Evolutionary conservation across 2,329 filamentous ascomycete genomes (phyloP).

Genomic region (Cryphonectria nitschkei): DNA sequence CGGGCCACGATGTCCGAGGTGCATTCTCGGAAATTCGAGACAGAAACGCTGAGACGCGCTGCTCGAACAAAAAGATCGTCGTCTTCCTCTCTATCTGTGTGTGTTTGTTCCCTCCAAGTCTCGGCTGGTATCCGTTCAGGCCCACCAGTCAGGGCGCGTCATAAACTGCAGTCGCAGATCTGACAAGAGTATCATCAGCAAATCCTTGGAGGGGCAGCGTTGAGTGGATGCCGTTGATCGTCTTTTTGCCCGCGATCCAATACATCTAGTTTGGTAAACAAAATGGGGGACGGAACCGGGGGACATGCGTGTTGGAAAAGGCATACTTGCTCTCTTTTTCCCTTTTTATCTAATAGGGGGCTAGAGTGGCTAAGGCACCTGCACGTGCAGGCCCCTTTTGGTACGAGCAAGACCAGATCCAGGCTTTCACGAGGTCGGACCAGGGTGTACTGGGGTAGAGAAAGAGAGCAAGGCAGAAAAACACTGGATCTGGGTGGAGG

Average conservation of each 20-base stretch:
- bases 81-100: too few relatives aligned
- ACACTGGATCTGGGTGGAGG: conserved; percentile 25
- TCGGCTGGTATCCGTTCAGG: neutral
- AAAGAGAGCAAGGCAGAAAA: conserved; percentile 18
- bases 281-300: neutral
- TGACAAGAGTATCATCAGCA: neutral
- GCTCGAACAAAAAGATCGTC: neutral
- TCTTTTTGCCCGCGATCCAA: conserved; percentile 3
- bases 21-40: neutral
- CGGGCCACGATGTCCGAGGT: neutral
- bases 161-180: conserved; percentile 2
- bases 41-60: neutral
- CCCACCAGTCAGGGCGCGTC: neutral
- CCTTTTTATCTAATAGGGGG: neutral
- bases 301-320: conserved; percentile 3
- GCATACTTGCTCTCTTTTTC: conserved; percentile 6
- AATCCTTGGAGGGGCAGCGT: neutral
- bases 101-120: neutral
- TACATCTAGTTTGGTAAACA: neutral
- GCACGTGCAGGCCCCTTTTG: conserved; percentile 18
- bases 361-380: conserved; percentile 19
- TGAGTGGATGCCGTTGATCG: neutral
- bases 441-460: conserved; percentile 13
- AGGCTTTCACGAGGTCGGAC: conserved; percentile 24
- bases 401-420: conserved; percentile 13